Evolutionary conservation across 495 filamentous ascomycete species (phyloP).

Genomic region (Neurospora sp.): DNA sequence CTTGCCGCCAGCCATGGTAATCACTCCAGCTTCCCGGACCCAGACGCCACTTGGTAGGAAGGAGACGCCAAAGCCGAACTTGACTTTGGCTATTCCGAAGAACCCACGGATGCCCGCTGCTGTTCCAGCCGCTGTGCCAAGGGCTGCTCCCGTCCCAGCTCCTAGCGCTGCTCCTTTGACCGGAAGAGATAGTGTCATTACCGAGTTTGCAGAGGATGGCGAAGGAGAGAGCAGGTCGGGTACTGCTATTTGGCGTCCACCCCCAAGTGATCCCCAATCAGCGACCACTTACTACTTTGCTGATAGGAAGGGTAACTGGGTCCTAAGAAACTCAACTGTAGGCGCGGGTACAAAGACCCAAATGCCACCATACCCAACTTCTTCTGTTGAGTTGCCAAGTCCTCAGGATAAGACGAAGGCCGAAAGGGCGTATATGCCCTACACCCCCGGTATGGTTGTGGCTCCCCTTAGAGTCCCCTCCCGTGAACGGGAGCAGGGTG

Average conservation of each 20-base stretch:
- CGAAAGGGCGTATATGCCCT: slow-evolving; percentile 19
- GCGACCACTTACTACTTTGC: slow-evolving; percentile 31
- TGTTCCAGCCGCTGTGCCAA: slow-evolving; percentile 1
- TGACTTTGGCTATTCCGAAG: slow-evolving; percentile 25
- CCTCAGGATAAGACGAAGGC: slow-evolving; percentile 31
- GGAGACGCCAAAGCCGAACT: slow-evolving; percentile 20
- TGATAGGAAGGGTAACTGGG: slow-evolving; percentile 38
- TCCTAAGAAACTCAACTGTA: slow-evolving; percentile 22
- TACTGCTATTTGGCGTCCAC: slow-evolving; percentile 30
- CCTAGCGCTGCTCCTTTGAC: slow-evolving; percentile 1
- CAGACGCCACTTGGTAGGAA: slow-evolving; percentile 10
- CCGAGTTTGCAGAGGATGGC: slow-evolving; percentile 40
- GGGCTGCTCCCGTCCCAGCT: slow-evolving; percentile 7
- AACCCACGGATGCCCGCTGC: slow-evolving; percentile 1
- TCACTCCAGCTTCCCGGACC: slow-evolving; percentile 12
- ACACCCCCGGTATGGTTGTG: slow-evolving; percentile 17
- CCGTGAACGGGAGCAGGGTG: background rate
- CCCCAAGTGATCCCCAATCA: slow-evolving; percentile 26
- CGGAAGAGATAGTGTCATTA: slow-evolving; percentile 30
- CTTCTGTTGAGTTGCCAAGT: slow-evolving; percentile 24
- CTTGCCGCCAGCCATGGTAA: slow-evolving; percentile 4
- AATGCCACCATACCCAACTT: background rate
- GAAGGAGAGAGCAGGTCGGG: slow-evolving; percentile 23
- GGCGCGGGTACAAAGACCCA: background rate
- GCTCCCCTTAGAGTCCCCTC: slow-evolving; percentile 16